phyloP scores from a whole-genome alignment of 1,284 basidiomycete genomes.

The Coriolopsis trogii region DNA sequence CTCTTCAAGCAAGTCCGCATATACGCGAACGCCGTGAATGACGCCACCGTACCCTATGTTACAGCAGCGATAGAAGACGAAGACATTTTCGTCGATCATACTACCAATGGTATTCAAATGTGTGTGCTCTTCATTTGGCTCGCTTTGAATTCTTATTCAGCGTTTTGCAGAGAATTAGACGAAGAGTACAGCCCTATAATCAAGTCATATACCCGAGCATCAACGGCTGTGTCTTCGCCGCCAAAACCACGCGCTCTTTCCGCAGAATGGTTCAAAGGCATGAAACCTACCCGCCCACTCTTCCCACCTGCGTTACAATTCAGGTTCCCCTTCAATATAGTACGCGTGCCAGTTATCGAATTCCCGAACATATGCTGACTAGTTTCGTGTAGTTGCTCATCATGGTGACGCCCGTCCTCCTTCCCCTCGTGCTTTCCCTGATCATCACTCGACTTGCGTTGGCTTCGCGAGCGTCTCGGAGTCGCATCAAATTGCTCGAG shows the following conservation, averaged over 20 bases:
- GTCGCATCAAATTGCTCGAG: conserved; percentile 65
- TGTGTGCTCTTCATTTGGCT: conserved; percentile 35
- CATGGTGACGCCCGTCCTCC: conserved; percentile 59
- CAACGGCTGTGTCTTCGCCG: conserved; percentile 43
- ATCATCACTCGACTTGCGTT: conserved; percentile 54
- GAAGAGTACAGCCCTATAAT: conserved; percentile 60
- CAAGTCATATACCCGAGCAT: conserved; percentile 43
- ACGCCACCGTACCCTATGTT: conserved; percentile 81
- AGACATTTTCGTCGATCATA: conserved; percentile 69
- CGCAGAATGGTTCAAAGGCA: conserved; percentile 47
- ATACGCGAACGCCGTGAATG: conserved; percentile 86
- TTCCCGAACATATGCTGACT: background rate
- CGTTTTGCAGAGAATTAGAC: conserved; percentile 49
- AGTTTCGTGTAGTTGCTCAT: conserved; percentile 48
- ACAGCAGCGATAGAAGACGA: conserved; percentile 73
- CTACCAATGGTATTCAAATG: conserved; percentile 64
- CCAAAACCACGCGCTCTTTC: conserved; percentile 45
- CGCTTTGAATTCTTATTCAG: background rate
- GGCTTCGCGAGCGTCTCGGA: conserved; percentile 55
- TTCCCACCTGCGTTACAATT: conserved; percentile 69
- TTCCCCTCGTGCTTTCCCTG: conserved; percentile 61
- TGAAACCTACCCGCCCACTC: conserved; percentile 40
- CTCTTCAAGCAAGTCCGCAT: conserved; percentile 75
- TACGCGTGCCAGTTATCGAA: conserved; percentile 39
- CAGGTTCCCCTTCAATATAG: conserved; percentile 74